Evolutionary conservation across 148 eudicot genomes (phyloP).

Genomic region (Chenopodium berlandieri): DNA sequence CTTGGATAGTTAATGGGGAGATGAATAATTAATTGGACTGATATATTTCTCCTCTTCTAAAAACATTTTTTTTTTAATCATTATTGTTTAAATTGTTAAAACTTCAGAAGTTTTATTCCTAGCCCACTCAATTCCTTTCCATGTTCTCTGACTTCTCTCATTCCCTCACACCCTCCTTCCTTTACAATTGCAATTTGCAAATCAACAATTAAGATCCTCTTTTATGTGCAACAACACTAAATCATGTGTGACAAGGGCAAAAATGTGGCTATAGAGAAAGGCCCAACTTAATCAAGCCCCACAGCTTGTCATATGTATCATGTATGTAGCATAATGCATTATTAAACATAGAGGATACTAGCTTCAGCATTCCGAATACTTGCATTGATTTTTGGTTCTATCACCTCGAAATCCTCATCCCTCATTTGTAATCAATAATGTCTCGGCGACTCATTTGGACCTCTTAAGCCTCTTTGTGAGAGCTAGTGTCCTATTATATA

Average conservation of each 20-base stretch:
- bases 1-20: too few relatives aligned
- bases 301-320: neutral
- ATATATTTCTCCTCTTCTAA: too few relatives aligned
- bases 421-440: too few relatives aligned
- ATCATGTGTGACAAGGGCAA: neutral
- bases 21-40: neutral
- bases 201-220: neutral
- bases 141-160: neutral
- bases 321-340: too few relatives aligned
- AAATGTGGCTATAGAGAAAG: neutral
- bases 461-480: neutral
- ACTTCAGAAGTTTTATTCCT: too few relatives aligned
- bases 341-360: too few relatives aligned
- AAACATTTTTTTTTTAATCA: too few relatives aligned
- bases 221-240: neutral
- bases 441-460: too few relatives aligned
- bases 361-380: neutral
- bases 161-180: neutral
- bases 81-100: too few relatives aligned
- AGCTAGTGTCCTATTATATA: neutral
- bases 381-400: too few relatives aligned
- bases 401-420: too few relatives aligned
- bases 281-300: neutral
- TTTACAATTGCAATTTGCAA: neutral
- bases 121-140: neutral